Evolutionary conservation across 441 rosid species (phyloP).

Genomic region (Isatis lusitanica): DNA sequence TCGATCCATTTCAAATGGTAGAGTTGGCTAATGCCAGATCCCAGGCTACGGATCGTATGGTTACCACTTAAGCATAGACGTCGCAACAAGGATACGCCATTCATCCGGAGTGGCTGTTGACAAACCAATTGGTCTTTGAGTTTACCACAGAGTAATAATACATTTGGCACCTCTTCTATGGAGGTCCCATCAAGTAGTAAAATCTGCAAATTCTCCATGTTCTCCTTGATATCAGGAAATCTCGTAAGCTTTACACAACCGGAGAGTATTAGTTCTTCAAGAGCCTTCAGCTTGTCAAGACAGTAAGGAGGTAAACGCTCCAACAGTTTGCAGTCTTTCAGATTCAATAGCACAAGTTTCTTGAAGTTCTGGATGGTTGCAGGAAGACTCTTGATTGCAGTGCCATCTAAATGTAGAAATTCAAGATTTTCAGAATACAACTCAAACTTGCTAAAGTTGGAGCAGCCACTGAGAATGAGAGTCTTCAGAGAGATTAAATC

Average conservation of each 20-base stretch:
- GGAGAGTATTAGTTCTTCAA: constrained; percentile 21
- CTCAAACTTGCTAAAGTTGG: not conserved
- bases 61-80: too few species aligned
- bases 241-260: constrained; percentile 24
- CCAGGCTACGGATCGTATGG: too few species aligned
- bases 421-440: not conserved
- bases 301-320: constrained; percentile 1
- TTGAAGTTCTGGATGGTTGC: not conserved
- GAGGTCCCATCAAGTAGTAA: not conserved
- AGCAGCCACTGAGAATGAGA: constrained; percentile 20
- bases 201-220: not conserved
- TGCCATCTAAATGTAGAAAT: constrained; percentile 5
- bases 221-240: not conserved
- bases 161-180: not conserved
- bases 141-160: not conserved
- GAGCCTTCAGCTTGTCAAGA: constrained; percentile 3
- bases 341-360: constrained; percentile 25
- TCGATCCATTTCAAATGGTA: too few species aligned
- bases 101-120: too few species aligned
- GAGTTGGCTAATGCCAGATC: too few species aligned
- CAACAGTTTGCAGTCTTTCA: constrained; percentile 28
- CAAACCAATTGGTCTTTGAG: not conserved
- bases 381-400: not conserved
- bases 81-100: too few species aligned
- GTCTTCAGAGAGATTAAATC: not conserved